Evolutionary conservation across 2,329 filamentous ascomycete genomes (phyloP).

Genomic region (Claviceps spartinae): DNA sequence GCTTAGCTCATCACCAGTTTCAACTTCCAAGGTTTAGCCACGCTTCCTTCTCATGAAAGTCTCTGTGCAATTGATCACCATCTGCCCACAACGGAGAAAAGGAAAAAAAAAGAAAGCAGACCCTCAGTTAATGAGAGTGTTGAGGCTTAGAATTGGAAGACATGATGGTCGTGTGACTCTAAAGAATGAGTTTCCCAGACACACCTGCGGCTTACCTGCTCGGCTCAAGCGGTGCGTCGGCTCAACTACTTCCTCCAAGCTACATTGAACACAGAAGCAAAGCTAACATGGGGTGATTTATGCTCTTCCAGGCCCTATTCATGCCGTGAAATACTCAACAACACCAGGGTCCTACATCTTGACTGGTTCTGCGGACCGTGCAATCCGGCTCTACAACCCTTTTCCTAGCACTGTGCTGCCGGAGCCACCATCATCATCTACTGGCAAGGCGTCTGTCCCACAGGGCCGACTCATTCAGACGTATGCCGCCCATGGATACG

Average conservation of each 20-base stretch:
- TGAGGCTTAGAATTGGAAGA: not conserved
- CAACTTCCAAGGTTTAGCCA: not conserved
- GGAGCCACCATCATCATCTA: slow-evolving; percentile 12
- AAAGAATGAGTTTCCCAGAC: slow-evolving; percentile 31
- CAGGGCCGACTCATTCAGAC: slow-evolving; percentile 63
- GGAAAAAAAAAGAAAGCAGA: too few species aligned
- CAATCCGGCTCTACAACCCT: slow-evolving; percentile 77
- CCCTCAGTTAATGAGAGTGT: too few species aligned
- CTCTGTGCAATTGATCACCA: not conserved
- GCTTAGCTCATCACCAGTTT: not conserved
- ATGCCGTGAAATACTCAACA: slow-evolving; percentile 59
- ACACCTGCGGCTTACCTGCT: slow-evolving; percentile 40
- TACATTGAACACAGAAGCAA: not conserved
- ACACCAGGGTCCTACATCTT: slow-evolving; percentile 66
- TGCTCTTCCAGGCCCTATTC: slow-evolving; percentile 45
- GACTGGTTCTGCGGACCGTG: slow-evolving; percentile 73
- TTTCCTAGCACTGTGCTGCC: slow-evolving; percentile 31
- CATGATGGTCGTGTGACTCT: not conserved
- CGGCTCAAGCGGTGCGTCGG: slow-evolving; percentile 41
- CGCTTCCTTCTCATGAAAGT: not conserved
- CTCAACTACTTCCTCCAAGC: not conserved
- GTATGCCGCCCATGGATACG: slow-evolving; percentile 83
- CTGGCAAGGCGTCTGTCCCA: slow-evolving; percentile 20
- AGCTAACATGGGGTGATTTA: not conserved
- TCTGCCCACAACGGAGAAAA: not conserved